These are phyloP conservation scores for Cyclocybe cylindracea DNA, from an alignment of 768 basidiomycete genomes.

Conservation along the genomic window DNA sequence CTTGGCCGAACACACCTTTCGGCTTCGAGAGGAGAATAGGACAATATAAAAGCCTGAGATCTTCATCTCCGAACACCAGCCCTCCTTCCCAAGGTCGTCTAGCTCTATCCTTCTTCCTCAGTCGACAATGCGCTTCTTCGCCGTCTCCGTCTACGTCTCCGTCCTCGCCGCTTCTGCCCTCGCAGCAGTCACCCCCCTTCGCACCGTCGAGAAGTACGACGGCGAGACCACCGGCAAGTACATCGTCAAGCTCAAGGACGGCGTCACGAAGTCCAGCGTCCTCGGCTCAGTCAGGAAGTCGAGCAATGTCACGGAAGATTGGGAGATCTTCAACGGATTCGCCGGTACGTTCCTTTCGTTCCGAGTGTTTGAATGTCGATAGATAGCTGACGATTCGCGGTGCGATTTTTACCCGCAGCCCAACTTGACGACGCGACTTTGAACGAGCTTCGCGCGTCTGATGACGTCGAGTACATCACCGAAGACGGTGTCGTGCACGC, in stretches of 20 bases:
- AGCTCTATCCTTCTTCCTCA: background rate
- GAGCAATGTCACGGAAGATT: slow-evolving; percentile 10
- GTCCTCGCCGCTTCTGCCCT: slow-evolving; percentile 3
- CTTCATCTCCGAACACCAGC: no score
- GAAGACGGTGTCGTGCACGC: slow-evolving; percentile 28
- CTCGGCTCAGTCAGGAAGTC: slow-evolving; percentile 2
- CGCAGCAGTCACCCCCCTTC: slow-evolving; percentile 3
- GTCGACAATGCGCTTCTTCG: slow-evolving; percentile 11
- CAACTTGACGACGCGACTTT: slow-evolving; percentile 17
- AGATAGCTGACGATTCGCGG: no score
- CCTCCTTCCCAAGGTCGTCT: no score
- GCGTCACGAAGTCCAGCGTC: slow-evolving; percentile 6
- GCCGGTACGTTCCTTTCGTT: slow-evolving; percentile 10
- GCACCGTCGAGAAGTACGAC: slow-evolving; percentile 8
- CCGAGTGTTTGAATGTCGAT: background rate
- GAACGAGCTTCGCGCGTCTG: slow-evolving; percentile 18
- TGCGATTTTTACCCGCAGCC: slow-evolving; percentile 1
- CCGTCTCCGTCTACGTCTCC: slow-evolving; percentile 2
- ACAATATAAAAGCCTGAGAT: no score
- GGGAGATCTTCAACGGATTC: slow-evolving; percentile 21
- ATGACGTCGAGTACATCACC: slow-evolving; percentile 22
- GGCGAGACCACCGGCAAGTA: slow-evolving; percentile 15
- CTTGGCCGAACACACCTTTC: no score
- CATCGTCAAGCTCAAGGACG: slow-evolving; percentile 22
- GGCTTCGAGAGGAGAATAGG: no score